Percentiles rank a stretch among this genome's conserved stretches.
Conservation (phyloP, 208 protist genomes). For the Trypanosoma platydactyli region DNA sequence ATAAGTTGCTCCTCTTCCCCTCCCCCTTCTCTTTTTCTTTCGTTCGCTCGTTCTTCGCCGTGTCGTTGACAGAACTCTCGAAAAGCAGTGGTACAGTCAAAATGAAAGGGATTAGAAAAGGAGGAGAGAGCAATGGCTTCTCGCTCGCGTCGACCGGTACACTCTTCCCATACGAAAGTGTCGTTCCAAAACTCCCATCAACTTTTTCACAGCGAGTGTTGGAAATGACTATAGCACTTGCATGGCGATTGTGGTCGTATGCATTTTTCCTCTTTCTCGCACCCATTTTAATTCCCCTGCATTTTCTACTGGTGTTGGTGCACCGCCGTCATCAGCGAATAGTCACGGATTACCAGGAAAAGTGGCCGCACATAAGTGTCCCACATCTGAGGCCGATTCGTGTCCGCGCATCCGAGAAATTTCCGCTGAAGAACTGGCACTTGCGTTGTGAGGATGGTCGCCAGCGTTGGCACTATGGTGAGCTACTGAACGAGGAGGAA, state of each 20-base stretch:
- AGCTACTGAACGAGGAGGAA: conserved; percentile 50
- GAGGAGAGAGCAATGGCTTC: no score
- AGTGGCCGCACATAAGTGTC: conserved; percentile 50
- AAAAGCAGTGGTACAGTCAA: neutral
- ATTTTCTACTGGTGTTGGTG: conserved; percentile 45
- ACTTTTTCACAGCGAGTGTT: conserved; percentile 47
- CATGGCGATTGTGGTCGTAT: neutral
- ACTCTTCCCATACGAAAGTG: conserved; percentile 58
- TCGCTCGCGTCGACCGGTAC: neutral
- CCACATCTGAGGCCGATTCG: conserved; percentile 55
- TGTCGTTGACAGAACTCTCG: neutral
- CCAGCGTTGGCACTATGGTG: conserved; percentile 81
- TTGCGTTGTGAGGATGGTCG: conserved; percentile 86
- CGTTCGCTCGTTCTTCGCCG: neutral
- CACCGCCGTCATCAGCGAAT: conserved; percentile 54
- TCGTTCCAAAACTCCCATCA: conserved; percentile 63
- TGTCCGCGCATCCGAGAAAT: conserved; percentile 34
- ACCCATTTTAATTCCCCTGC: conserved; percentile 45
- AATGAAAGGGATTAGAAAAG: no score
- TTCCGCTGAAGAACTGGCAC: conserved; percentile 75
- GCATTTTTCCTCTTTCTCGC: conserved; percentile 37
- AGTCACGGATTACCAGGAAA: conserved; percentile 40
- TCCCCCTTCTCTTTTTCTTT: conserved; percentile 8
- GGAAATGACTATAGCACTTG: conserved; percentile 13
- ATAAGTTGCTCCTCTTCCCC: neutral